Conservation (phyloP, 106 monocot genomes). For the Dendrobium huoshanense region DNA sequence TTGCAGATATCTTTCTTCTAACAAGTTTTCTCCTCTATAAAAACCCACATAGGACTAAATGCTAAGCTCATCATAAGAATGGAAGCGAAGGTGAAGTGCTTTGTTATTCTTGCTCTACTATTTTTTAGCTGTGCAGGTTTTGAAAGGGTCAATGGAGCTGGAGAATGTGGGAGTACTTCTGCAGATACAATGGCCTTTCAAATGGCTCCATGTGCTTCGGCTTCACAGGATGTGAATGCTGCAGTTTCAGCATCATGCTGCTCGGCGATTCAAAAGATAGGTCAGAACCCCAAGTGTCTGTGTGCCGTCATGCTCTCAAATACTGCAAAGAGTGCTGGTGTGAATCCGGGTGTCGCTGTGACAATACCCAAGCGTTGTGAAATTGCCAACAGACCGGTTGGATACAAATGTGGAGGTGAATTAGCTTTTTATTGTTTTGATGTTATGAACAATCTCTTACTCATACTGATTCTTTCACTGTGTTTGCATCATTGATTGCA, state of each 20-base stretch:
- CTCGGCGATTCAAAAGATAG: slow-evolving; percentile 30
- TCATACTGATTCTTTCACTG: not conserved
- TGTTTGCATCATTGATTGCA: not conserved
- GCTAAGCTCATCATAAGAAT: not conserved
- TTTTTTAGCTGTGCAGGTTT: not conserved
- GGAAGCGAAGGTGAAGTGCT: slow-evolving; percentile 10
- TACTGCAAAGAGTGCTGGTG: slow-evolving; percentile 40
- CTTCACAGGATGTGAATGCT: slow-evolving; percentile 31
- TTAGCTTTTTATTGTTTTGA: not conserved
- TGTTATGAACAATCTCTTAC: not conserved
- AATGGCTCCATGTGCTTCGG: slow-evolving; percentile 44
- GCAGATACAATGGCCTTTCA: slow-evolving; percentile 39
- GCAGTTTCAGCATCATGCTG: slow-evolving; percentile 34
- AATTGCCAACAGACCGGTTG: slow-evolving; percentile 56
- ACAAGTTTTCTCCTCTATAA: not conserved
- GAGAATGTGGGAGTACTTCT: slow-evolving; percentile 54
- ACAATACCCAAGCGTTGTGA: slow-evolving; percentile 73
- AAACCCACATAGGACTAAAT: not conserved
- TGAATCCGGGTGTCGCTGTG: slow-evolving; percentile 51
- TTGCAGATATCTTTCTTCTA: not conserved
- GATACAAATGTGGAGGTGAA: slow-evolving; percentile 76
- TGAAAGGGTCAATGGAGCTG: slow-evolving; percentile 27
- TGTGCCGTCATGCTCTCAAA: slow-evolving; percentile 69
- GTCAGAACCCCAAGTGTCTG: slow-evolving; percentile 56
- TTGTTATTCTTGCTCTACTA: slow-evolving; percentile 18